Evolutionary conservation across 2,329 filamentous ascomycete genomes (phyloP), one percentile per base, ranked within the genome.

Genomic region (Pyrenophora seminiperda): DNA sequence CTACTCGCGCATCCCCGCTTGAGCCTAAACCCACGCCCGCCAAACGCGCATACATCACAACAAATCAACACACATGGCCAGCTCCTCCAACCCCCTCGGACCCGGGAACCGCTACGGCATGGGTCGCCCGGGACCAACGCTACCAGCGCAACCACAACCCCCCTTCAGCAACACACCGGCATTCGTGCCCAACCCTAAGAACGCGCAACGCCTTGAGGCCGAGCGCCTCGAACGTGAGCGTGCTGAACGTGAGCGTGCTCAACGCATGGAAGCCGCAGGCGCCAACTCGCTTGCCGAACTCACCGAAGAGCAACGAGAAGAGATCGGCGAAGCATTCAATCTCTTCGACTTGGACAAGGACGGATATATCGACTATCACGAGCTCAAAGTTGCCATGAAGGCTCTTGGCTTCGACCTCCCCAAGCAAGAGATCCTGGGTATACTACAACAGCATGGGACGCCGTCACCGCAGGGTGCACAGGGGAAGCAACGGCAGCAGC

Each of bases 291-390:
- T 86, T 39, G 80, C 78, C 41, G 75, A 80, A 34, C 73, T 97
- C 61, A 87, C 85, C 15, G 92, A 97, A 67, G 92, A 97, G 75
- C 92, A 97, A 73, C 83, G 88, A 59, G 90, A 95, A 67, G 92
- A 97, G 74, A 93, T 97, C 58, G 90, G 90, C 71, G 92, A 97
- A 80, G 92, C 93, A 89, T 97, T 97, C 75, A 87, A 87, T 55
- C 86, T 97, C 59, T 97, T 99, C 81, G 94, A 97, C 73, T 88
- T 96, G 68, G 93, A 97, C 80, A 93, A 95, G 73, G 92, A 97
- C 77, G 84, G 87, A 38, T 86, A 89, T 74, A 90, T 99, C 70
- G 93, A 97, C 78, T 97, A 96, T 79, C 94, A 97, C 77, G 94
- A 99, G 77, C 90, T 97, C 72, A 93, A 94, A 75, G 94, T 97